A percentile compares a stretch with the other conserved stretches of the same genome.
Evolutionary conservation across 345 rosid species (phyloP).

Genomic region (Barbarea vulgaris): DNA sequence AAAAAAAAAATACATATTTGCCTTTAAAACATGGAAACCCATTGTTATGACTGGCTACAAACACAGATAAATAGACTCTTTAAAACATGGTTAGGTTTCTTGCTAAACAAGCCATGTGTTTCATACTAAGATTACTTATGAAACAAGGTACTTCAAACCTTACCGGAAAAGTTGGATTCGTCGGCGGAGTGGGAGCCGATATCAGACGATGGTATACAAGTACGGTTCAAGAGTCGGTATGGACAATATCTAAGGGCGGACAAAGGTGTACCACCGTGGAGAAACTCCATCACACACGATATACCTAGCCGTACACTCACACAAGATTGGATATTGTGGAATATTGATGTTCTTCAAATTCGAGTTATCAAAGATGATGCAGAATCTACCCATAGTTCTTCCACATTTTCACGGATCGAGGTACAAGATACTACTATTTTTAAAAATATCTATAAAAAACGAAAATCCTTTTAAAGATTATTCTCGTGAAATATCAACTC

Average conservation of each 20-base stretch:
- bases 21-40: neutral
- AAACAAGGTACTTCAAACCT: slow-evolving; percentile 34
- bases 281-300: slow-evolving; percentile 73
- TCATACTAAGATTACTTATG: slow-evolving; percentile 1
- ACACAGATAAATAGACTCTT: neutral
- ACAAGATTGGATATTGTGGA: slow-evolving; percentile 77
- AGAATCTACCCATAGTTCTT: slow-evolving; percentile 30
- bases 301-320: slow-evolving; percentile 57
- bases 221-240: slow-evolving; percentile 54
- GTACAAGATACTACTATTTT: too few relatives aligned
- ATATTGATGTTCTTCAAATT: slow-evolving; percentile 56
- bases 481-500: neutral
- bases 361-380: slow-evolving; percentile 27
- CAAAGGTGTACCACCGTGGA: slow-evolving; percentile 76
- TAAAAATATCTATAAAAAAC: too few relatives aligned
- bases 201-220: slow-evolving; percentile 55
- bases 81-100: neutral
- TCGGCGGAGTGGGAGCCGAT: slow-evolving; percentile 75
- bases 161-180: slow-evolving; percentile 49
- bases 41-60: neutral
- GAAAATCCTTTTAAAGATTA: neutral
- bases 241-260: slow-evolving; percentile 69
- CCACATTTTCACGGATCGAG: slow-evolving; percentile 27
- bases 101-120: neutral
- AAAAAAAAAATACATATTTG: too few relatives aligned